phyloP scores from a whole-genome alignment of 192 early-diverging fungal genomes.

The Entomortierella beljakovae region DNA sequence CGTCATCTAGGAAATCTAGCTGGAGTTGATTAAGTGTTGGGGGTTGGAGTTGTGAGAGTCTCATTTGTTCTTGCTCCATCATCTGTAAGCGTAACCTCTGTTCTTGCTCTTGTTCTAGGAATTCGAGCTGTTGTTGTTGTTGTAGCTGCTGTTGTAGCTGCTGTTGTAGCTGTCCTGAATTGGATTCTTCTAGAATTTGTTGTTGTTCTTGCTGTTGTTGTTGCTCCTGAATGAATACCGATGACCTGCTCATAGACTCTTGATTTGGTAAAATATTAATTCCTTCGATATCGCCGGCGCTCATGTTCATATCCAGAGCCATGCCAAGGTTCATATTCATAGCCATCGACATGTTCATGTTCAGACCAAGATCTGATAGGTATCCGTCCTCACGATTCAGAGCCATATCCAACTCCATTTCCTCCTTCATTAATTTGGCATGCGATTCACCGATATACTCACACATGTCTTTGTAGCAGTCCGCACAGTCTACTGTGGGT shows the following conservation, averaged over 20 bases:
- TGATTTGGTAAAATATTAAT: neutral
- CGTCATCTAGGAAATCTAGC: conserved; percentile 46
- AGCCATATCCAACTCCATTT: conserved; percentile 34
- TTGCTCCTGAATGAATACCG: neutral
- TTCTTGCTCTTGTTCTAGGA: conserved; percentile 11
- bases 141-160: conserved; percentile 4
- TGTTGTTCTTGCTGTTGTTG: neutral
- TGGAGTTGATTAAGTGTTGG: conserved; percentile 29
- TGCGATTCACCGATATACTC: conserved; percentile 49
- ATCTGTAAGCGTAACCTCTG: conserved; percentile 23
- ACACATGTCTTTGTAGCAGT: conserved; percentile 50
- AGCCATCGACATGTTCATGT: conserved; percentile 25
- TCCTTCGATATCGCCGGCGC: neutral
- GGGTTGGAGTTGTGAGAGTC: conserved; percentile 31
- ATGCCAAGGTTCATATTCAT: conserved; percentile 18
- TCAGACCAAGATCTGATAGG: conserved; percentile 25
- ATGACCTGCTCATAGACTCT: neutral
- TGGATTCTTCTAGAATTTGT: neutral
- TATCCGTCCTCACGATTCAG: conserved; percentile 26
- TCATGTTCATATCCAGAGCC: conserved; percentile 4
- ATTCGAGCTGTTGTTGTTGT: neutral
- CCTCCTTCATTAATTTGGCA: conserved; percentile 45
- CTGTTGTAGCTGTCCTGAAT: conserved; percentile 2
- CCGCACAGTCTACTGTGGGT: conserved; percentile 45
- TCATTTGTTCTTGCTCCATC: conserved; percentile 49